Evolutionary conservation across 2,329 filamentous ascomycete genomes (phyloP).

Genomic region (Colletotrichum eleusines): DNA sequence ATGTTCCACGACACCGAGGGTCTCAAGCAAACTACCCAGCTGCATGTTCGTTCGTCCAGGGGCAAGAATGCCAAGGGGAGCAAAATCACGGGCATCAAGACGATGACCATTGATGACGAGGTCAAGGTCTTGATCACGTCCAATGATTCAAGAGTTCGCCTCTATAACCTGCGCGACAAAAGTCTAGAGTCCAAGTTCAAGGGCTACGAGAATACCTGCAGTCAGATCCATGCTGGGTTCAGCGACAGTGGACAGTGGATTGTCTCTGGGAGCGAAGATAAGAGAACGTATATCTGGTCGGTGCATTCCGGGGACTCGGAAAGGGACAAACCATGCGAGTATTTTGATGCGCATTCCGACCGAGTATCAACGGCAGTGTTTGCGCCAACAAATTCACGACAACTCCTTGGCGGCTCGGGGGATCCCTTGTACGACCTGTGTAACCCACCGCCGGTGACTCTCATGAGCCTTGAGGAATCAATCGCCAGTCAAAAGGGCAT

Average conservation of each 20-base stretch:
- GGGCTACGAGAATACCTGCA: conserved; percentile 89
- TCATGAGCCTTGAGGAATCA: conserved; percentile 79
- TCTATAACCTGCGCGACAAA: conserved; percentile 91
- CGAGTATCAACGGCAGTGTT: conserved; percentile 92
- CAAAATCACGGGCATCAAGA: conserved; percentile 96
- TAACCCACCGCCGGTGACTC: conserved; percentile 90
- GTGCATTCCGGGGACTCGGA: conserved; percentile 70
- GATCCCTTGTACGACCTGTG: conserved; percentile 97
- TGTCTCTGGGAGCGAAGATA: conserved; percentile 93
- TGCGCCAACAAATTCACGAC: conserved; percentile 82
- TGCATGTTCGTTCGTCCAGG: conserved; percentile 92
- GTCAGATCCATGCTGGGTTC: conserved; percentile 90
- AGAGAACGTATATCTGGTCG: conserved; percentile 91
- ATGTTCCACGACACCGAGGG: conserved; percentile 95
- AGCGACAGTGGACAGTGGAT: conserved; percentile 89
- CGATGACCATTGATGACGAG: conserved; percentile 74
- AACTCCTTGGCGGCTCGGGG: conserved; percentile 82
- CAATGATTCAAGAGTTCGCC: conserved; percentile 90
- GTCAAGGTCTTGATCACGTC: conserved; percentile 91
- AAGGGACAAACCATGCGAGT: conserved; percentile 87
- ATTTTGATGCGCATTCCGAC: conserved; percentile 89
- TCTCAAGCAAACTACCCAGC: conserved; percentile 83
- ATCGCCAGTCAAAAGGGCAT: conserved; percentile 56
- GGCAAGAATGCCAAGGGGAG: conserved; percentile 96
- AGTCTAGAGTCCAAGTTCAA: conserved; percentile 89